Percentiles rank a stretch among this genome's conserved stretches.
phyloP scores from a whole-genome alignment of 805 yeast genomes.

The Yarrowia yakushimensis region DNA sequence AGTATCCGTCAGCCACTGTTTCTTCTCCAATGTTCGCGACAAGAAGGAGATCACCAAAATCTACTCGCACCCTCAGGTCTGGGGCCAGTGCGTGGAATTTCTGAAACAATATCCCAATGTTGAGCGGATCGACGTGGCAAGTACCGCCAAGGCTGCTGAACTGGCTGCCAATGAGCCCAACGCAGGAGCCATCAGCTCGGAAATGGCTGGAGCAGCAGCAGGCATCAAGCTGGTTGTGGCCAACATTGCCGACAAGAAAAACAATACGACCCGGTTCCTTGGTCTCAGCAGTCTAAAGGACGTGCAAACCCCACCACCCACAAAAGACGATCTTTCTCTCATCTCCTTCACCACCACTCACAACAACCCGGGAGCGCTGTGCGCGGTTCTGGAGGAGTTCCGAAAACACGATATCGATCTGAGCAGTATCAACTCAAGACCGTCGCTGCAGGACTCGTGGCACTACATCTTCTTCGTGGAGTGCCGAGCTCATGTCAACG shows the following conservation, averaged over 20 bases:
- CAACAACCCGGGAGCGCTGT: slow-evolving; percentile 71
- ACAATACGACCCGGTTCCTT: slow-evolving; percentile 84
- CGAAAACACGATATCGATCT: slow-evolving; percentile 57
- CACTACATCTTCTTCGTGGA: slow-evolving; percentile 80
- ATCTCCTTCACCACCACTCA: slow-evolving; percentile 61
- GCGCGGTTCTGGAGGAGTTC: slow-evolving; percentile 58
- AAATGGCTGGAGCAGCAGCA: slow-evolving; percentile 60
- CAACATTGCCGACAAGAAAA: slow-evolving; percentile 66
- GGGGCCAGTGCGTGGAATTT: slow-evolving; percentile 85
- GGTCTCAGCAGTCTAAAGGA: slow-evolving; percentile 46
- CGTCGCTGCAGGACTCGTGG: slow-evolving; percentile 67
- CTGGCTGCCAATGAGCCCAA: slow-evolving; percentile 46
- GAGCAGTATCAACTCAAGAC: slow-evolving; percentile 73
- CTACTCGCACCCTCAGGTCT: slow-evolving; percentile 95
- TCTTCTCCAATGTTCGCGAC: slow-evolving; percentile 45
- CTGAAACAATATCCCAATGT: slow-evolving; percentile 38
- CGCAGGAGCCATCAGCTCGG: slow-evolving; percentile 70
- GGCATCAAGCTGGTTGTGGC: slow-evolving; percentile 51
- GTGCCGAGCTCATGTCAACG: slow-evolving; percentile 43
- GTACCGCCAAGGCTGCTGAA: slow-evolving; percentile 85
- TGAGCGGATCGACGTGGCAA: slow-evolving; percentile 59
- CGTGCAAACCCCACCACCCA: slow-evolving; percentile 15
- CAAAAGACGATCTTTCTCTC: slow-evolving; percentile 45
- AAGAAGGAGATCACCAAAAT: slow-evolving; percentile 47
- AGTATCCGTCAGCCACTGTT: slow-evolving; percentile 77